Evolutionary conservation across 192 early-diverging fungal genomes (phyloP), one percentile per base, ranked within the genome.

Genomic region (Backusella morwellensis): DNA sequence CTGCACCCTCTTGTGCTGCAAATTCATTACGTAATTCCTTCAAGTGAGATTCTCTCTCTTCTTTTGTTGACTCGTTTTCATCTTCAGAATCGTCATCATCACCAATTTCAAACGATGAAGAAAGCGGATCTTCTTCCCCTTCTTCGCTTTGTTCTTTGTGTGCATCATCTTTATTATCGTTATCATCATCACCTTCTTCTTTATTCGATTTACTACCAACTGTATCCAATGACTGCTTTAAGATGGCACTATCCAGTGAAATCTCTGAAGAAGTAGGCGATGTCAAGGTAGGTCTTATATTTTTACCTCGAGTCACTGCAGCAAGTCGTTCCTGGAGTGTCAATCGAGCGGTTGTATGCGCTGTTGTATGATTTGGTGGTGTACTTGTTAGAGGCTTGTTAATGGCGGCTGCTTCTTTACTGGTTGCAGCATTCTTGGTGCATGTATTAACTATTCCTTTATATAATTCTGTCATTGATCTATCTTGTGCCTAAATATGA

Each of bases 1-100:
- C 77, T 54, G 44, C 75, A 21, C 75, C 74, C 69, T 82, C 81
- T 74, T 82, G 75, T 50, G 68, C 74, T 76, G 79, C 81, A 21
- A 69, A 70, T 35, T 77, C 75, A n/a, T 67, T 72, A 35, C 81
- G 73, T 47, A 79, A 68, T 42, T 79, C 69, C 35, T 76, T 44
- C 9, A 82, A 50, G 38, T 77, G 66, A 26, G 14, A 52, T 7
- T 72, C 44, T 23, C 50, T 68, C 8, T 70, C 35, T 36, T 72
- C 56, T 63, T 63, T 63, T 12, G 26, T 14, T 26, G 26, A 2
- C 54, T 56, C 21, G 29, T 76, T 63, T 35, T 72, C 77, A 38
- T 78, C 77, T 40, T 82, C 81, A 42, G 78, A 77, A 12, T 82
- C 81, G 15, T 82, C 81, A 15, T 76, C 81, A 69, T 82, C 81